phyloP scores from a whole-genome alignment of 805 yeast genomes.

The Zygosaccharomyces pseudorouxii region DNA sequence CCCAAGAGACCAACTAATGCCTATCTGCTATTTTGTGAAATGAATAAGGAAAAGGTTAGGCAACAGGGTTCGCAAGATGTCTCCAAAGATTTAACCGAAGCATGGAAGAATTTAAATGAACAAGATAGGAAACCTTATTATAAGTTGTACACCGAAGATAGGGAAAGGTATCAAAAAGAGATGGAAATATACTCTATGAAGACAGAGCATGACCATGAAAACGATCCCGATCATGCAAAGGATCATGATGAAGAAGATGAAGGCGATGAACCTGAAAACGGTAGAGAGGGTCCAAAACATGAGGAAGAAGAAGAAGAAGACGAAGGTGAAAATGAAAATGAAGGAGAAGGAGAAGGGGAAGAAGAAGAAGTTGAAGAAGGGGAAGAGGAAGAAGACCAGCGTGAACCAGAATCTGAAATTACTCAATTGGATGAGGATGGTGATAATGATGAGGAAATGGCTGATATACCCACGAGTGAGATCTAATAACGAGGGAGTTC shows the following conservation, averaged over 20 bases:
- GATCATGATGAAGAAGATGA: constrained; percentile 23
- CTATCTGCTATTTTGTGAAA: constrained; percentile 79
- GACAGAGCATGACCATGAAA: constrained; percentile 15
- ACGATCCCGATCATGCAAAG: constrained; percentile 19
- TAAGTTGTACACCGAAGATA: constrained; percentile 72
- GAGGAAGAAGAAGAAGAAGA: constrained; percentile 30
- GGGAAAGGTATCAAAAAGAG: constrained; percentile 67
- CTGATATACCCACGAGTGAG: constrained; percentile 14
- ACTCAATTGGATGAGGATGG: constrained; percentile 17
- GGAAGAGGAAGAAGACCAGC: constrained; percentile 16
- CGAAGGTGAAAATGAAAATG: constrained; percentile 21
- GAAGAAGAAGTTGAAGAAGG: constrained; percentile 31
- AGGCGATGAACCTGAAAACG: constrained; percentile 14
- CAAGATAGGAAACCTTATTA: constrained; percentile 69
- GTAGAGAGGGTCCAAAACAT: constrained; percentile 7
- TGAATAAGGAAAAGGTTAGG: constrained; percentile 70
- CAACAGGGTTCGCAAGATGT: constrained; percentile 59
- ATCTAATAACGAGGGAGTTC: not conserved
- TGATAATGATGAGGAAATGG: constrained; percentile 13
- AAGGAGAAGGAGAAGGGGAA: constrained; percentile 21
- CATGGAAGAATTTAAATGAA: constrained; percentile 73
- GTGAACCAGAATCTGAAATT: constrained; percentile 19
- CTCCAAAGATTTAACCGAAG: constrained; percentile 74
- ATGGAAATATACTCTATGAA: constrained; percentile 47
- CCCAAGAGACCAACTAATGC: constrained; percentile 92